These are phyloP conservation scores for Cladosporium halotolerans DNA, from an alignment of 2,329 filamentous ascomycete species.

Conservation along the genomic window DNA sequence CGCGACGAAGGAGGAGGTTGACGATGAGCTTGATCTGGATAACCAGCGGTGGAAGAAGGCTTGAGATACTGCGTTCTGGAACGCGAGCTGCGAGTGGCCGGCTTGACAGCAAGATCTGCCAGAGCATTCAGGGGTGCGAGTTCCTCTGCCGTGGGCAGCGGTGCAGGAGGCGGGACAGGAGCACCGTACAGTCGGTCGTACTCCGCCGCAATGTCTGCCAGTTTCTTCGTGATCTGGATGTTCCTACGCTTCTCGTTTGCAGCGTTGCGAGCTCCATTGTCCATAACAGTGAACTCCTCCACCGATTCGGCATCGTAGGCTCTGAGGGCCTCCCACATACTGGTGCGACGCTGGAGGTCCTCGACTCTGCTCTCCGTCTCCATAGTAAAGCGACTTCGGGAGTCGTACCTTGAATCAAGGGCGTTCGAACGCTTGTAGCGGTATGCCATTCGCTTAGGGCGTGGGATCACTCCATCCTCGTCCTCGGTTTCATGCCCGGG, in stretches of 20 bases:
- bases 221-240: constrained; percentile 27
- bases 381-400: constrained; percentile 23
- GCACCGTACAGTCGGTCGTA: constrained; percentile 18
- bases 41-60: background rate
- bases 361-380: constrained; percentile 20
- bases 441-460: constrained; percentile 44
- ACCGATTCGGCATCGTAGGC: constrained; percentile 12
- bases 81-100: background rate
- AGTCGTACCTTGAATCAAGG: constrained; percentile 24
- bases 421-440: constrained; percentile 19
- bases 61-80: background rate
- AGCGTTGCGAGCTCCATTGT: constrained; percentile 35
- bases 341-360: constrained; percentile 54
- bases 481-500: constrained; percentile 42
- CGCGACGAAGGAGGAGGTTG: background rate
- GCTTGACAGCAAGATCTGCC: constrained; percentile 5
- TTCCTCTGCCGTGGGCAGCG: constrained; percentile 4
- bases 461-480: constrained; percentile 41
- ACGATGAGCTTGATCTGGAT: background rate
- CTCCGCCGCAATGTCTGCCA: constrained; percentile 30
- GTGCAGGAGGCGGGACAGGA: background rate
- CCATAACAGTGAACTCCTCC: constrained; percentile 37
- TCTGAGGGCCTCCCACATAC: constrained; percentile 66
- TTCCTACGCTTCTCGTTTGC: constrained; percentile 35
- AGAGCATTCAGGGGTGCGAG: constrained; percentile 5